Percentiles rank a stretch among this genome's conserved stretches.
These are phyloP conservation scores for Coemansia sp. DNA, from an alignment of 192 early-diverging fungal species.

Conservation along the genomic window DNA sequence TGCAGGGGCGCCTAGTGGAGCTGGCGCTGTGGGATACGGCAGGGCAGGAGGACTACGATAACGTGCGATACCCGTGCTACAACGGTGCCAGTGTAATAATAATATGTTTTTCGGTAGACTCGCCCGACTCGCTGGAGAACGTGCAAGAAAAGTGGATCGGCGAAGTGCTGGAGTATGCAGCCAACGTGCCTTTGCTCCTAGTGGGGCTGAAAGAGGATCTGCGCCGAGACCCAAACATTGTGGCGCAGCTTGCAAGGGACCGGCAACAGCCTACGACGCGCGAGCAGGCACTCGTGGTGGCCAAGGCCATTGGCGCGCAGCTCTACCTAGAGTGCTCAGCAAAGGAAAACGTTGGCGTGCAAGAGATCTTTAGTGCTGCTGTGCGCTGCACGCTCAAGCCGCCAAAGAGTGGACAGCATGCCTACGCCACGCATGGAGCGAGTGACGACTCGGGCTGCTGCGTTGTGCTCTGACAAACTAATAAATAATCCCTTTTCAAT, in stretches of 20 bases:
- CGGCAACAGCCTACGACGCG: conserved; percentile 45
- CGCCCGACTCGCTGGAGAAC: conserved; percentile 81
- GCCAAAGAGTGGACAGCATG: conserved; percentile 5
- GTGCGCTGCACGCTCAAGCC: conserved; percentile 25
- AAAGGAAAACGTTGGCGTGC: conserved; percentile 73
- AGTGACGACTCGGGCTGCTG: conserved; percentile 24
- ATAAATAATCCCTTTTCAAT: background rate
- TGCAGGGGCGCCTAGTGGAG: conserved; percentile 84
- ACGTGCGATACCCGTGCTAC: conserved; percentile 87
- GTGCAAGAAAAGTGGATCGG: conserved; percentile 55
- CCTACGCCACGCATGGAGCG: conserved; percentile 3
- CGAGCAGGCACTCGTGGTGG: conserved; percentile 68
- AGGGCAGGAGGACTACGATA: conserved; percentile 95
- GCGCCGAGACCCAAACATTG: conserved; percentile 31
- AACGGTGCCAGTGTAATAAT: conserved; percentile 88
- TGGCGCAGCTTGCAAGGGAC: conserved; percentile 38
- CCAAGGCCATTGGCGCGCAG: conserved; percentile 80
- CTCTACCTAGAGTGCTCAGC: conserved; percentile 92
- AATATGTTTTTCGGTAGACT: conserved; percentile 89
- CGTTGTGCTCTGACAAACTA: conserved; percentile 19
- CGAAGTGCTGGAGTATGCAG: conserved; percentile 40
- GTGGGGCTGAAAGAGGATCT: conserved; percentile 55
- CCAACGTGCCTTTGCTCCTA: conserved; percentile 23
- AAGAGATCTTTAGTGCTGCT: conserved; percentile 83
- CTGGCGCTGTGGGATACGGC: conserved; percentile 97